phyloP scores from a whole-genome alignment of 768 basidiomycete species.

The Podaxis mareebaensis region DNA sequence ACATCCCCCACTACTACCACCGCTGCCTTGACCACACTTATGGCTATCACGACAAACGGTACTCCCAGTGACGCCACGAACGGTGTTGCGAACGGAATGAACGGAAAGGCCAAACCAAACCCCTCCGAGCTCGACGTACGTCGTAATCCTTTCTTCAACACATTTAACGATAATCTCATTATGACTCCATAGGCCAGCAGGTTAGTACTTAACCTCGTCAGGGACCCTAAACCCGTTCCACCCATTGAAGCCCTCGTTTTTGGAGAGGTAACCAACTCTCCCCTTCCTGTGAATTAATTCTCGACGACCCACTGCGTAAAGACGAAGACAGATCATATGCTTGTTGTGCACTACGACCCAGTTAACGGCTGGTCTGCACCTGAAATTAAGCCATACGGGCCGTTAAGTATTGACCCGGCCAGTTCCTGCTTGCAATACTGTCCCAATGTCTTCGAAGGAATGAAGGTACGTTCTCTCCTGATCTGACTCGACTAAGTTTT shows the following conservation, averaged over 20 bases:
- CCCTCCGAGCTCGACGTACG: constrained; percentile 1
- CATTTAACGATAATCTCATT: neutral
- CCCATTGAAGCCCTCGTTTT: constrained; percentile 50
- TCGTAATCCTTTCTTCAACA: neutral
- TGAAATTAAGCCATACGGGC: constrained; percentile 74
- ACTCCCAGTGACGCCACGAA: neutral
- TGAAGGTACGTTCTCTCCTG: constrained; percentile 49
- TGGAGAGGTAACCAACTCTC: constrained; percentile 48
- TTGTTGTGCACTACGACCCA: constrained; percentile 63
- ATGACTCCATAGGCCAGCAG: constrained; percentile 48
- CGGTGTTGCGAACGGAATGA: neutral
- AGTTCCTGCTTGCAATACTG: constrained; percentile 85
- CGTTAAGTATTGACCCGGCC: constrained; percentile 68
- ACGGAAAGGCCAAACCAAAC: neutral
- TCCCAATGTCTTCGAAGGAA: constrained; percentile 83
- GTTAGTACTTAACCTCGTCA: constrained; percentile 47
- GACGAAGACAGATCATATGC: constrained; percentile 81
- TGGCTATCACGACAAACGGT: neutral
- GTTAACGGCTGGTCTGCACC: constrained; percentile 68
- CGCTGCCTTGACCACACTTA: neutral
- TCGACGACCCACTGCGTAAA: constrained; percentile 23
- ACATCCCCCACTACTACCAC: neutral
- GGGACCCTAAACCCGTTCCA: constrained; percentile 52
- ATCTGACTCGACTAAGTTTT: neutral
- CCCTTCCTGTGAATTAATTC: neutral